Conservation (phyloP, 306 rosid genomes). For the Trifolium subterraneum region DNA sequence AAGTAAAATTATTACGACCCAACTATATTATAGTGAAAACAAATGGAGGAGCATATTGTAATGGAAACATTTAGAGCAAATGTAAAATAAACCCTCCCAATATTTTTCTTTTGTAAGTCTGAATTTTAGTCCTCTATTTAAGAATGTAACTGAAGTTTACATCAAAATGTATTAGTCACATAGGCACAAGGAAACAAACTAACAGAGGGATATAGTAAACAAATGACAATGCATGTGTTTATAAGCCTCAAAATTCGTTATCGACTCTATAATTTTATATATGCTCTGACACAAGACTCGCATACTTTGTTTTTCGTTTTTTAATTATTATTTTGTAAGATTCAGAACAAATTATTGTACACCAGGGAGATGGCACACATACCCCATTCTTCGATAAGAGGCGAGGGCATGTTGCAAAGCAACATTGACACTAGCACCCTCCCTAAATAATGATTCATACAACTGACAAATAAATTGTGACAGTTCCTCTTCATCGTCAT, state of each 20-base stretch:
- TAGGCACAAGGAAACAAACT: constrained; percentile 6
- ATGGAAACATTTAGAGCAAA: background rate
- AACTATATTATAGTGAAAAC: background rate
- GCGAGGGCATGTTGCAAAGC: constrained; percentile 86
- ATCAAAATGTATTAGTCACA: background rate
- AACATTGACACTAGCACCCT: constrained; percentile 67
- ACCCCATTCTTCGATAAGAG: constrained; percentile 81
- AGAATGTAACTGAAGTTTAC: background rate
- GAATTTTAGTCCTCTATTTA: background rate
- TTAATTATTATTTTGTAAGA: constrained; percentile 27
- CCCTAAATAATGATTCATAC: constrained; percentile 83
- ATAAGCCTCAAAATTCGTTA: constrained; percentile 68
- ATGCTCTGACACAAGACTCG: constrained; percentile 27
- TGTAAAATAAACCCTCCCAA: background rate
- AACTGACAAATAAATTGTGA: constrained; percentile 78
- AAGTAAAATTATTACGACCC: background rate
- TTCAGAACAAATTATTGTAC: constrained; percentile 49
- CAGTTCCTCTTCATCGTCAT: constrained; percentile 81
- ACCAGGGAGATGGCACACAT: constrained; percentile 80
- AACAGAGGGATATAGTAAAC: background rate
- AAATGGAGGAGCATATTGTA: background rate
- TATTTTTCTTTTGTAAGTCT: background rate
- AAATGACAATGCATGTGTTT: constrained; percentile 28
- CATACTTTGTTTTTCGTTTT: constrained; percentile 26
- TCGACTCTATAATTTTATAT: constrained; percentile 41